Evolutionary conservation across 1,284 basidiomycete species (phyloP), one percentile per base, ranked within the genome.

Genomic region (Cryptococcus sp.): DNA sequence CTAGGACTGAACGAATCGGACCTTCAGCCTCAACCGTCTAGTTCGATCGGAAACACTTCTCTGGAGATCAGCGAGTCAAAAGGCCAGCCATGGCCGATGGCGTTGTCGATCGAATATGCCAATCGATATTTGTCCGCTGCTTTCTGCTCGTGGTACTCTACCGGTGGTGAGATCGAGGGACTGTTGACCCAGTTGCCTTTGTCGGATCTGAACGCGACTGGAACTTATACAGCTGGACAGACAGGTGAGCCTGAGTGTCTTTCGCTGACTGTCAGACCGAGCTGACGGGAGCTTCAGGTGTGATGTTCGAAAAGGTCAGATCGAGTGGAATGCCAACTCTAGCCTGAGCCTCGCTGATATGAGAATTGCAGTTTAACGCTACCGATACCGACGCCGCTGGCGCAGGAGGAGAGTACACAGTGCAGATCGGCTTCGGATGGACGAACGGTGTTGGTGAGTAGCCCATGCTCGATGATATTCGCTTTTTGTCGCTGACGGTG

Each of bases 271-370:
- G 19, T 50, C 10, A 43, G 26, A 1, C 5, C 23, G 29, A 22
- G 52, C 41, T 48, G 52, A 65, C 57, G 16, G 52, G 55, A 25
- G 50, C 19, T 23, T 23, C 57, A 40, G 77, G 78, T 10, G 69
- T 93, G 85, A 93, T 93, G 89, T 94, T 89, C 69, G 92, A 95
- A 72, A 95, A 95, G 74, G 72, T 74, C 23, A 58, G 58, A 50
- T 37, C 34, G 16, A 52, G 15, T 23, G 13, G 5, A 23, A n/a
- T 50, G 43, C 19, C 37, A 7, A 49, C 19, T 22, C 13, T 46
- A 19, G 34, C 11, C 40, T 39, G 40, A 5, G 39, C 22, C 17
- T 34, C 29, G 29, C 29, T 34, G 29, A 34, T 34, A 10, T 34
- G 29, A 13, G 8, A 23, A 50, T 47, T n/a, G 5, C 46, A 74